Evolutionary conservation across 2,329 filamentous ascomycete species (phyloP).

Genomic region (Colletotrichum shisoi): DNA sequence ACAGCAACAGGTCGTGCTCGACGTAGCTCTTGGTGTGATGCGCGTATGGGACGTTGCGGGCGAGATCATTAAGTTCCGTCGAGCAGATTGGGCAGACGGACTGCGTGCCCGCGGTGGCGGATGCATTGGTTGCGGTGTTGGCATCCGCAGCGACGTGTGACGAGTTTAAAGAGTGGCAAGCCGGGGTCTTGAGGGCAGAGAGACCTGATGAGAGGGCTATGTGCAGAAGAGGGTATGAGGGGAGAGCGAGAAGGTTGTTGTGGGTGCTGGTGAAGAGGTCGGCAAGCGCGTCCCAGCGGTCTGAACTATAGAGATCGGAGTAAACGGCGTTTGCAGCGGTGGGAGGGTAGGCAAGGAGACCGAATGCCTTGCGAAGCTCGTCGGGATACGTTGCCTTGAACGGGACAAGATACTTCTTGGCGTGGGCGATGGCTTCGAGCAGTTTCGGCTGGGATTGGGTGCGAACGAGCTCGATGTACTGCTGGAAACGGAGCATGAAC

Average conservation of each 20-base stretch:
- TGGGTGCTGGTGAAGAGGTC: constrained; percentile 85
- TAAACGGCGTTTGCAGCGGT: constrained; percentile 58
- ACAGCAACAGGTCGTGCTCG: constrained; percentile 82
- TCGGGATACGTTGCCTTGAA: constrained; percentile 73
- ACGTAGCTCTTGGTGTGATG: constrained; percentile 95
- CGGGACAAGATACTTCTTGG: constrained; percentile 79
- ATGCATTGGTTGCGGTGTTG: constrained; percentile 48
- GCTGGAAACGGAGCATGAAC: constrained; percentile 90
- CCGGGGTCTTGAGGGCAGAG: constrained; percentile 93
- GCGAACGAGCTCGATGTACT: constrained; percentile 91
- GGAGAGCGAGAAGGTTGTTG: constrained; percentile 83
- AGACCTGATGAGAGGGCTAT: constrained; percentile 89
- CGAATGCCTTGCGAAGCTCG: constrained; percentile 77
- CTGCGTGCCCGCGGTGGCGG: constrained; percentile 37
- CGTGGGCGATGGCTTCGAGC: constrained; percentile 80
- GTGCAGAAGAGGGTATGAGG: constrained; percentile 83
- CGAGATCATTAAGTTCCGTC: constrained; percentile 91
- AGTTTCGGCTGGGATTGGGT: constrained; percentile 69
- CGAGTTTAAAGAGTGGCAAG: constrained; percentile 78
- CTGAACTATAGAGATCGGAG: constrained; percentile 71
- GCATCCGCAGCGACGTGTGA: constrained; percentile 49
- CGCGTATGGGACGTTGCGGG: constrained; percentile 87
- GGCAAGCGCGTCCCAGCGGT: constrained; percentile 79
- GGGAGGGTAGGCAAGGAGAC: constrained; percentile 77
- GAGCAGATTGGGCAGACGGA: constrained; percentile 91